Base-by-base conservation (phyloP, 2,329 filamentous ascomycete genomes). In the Colletotrichum costaricense region DNA sequence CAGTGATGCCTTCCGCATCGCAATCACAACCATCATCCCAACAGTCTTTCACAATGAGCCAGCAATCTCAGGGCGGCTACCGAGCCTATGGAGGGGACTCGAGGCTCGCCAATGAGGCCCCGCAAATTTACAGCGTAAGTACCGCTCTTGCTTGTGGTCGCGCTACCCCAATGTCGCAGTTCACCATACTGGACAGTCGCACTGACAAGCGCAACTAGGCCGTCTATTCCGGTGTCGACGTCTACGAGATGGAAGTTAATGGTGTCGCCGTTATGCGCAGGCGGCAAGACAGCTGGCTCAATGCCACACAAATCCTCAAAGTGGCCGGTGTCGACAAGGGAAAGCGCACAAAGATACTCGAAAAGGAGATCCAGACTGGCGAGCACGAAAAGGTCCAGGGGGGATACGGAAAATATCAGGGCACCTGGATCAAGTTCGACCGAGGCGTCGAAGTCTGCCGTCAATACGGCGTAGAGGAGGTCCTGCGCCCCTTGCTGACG, bases 241-340 rank as follows among this genome's bases (percentile, higher is more conserved):
- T 99, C 19, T 99, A 98, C 86, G 97, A 99, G 84, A 98, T 98
- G 95, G 95, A 98, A 82, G 94, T 98, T 74, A 97, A 98, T 81
- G 91, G 91, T 58, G 88, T 99, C 76, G 95, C 95, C 28, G 95
- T 98, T 63, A 99, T 99, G 97, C 94, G 97, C 81, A 93, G 97
- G 72, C 93, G 97, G 76, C 93, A 94, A 77, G 97, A 99, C 83
- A 96, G 95, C 76, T 98, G 96, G 94, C 88, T 99, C 76, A 99
- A 99, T 84, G 97, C 97, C 65, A 99, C 97, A 0, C 97, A 99
- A 83, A 98, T 99, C 76, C 90, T 99, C 76, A 99, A 99, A 81
- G 95, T 98, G 46, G 97, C 97, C 46, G 95, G 95, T 63, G 95
- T 99, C 74, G 96, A 98, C 81, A 99, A 99, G 85, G 97, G 96